A percentile compares a stretch with the other conserved stretches of the same genome.
Evolutionary conservation across 305 asterid genomes (phyloP).

Genomic region (Solanum hybrid): DNA sequence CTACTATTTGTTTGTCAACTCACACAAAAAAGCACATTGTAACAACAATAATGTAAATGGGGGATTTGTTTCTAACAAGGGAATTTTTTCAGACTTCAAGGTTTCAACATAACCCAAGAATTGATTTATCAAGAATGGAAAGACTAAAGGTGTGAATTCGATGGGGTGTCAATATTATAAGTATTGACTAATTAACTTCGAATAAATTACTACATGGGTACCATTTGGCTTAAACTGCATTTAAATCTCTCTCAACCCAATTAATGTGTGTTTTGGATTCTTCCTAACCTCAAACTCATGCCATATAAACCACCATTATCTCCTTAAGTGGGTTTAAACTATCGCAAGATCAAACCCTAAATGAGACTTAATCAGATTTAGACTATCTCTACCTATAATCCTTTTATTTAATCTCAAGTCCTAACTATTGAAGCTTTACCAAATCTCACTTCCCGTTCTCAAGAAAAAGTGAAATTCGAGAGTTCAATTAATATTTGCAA

Average conservation of each 20-base stretch:
- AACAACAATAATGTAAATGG: too few relatives aligned
- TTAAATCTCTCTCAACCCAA: neutral
- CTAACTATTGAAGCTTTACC: neutral
- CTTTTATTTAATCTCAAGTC: neutral
- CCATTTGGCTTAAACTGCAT: neutral
- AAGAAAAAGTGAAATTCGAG: neutral
- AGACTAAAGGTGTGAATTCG: too few relatives aligned
- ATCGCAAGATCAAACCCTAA: neutral
- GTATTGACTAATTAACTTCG: neutral
- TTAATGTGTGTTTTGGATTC: neutral
- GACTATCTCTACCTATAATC: neutral
- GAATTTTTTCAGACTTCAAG: too few relatives aligned
- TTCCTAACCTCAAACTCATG: neutral
- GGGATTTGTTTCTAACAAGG: too few relatives aligned
- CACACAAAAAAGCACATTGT: too few relatives aligned
- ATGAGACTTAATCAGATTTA: neutral
- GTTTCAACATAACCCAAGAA: too few relatives aligned
- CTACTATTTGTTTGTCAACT: too few relatives aligned
- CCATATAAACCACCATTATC: neutral
- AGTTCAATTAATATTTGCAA: neutral
- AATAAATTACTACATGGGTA: neutral
- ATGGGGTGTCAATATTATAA: neutral
- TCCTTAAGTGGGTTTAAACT: neutral
- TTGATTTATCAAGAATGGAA: too few relatives aligned
- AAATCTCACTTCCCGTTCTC: neutral